These are phyloP conservation scores for Monilinia fructigena DNA, from an alignment of 2,329 filamentous ascomycete species.

Conservation along the genomic window DNA sequence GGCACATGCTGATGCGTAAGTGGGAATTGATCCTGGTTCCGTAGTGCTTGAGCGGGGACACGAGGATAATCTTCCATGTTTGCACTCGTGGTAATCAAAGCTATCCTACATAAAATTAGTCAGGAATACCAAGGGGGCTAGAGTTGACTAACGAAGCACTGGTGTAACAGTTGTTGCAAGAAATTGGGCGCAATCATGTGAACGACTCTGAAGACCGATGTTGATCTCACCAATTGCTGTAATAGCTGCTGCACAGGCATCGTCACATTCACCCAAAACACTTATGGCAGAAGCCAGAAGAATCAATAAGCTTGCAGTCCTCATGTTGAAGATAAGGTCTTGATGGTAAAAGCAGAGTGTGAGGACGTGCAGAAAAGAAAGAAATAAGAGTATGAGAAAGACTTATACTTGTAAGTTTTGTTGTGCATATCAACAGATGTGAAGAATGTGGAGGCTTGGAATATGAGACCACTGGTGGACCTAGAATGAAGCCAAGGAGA, in stretches of 20 bases:
- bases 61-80: conserved; percentile 14
- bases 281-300: conserved; percentile 9
- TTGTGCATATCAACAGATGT: conserved; percentile 6
- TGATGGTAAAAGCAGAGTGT: background rate
- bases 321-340: conserved; percentile 17
- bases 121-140: background rate
- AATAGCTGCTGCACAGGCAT: conserved; percentile 18
- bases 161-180: conserved; percentile 14
- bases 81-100: conserved; percentile 12
- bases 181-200: conserved; percentile 14
- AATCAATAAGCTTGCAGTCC: conserved; percentile 14
- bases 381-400: conserved; percentile 9
- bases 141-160: conserved; percentile 16
- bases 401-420: conserved; percentile 19
- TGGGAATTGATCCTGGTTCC: background rate
- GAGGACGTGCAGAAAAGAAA: background rate
- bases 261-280: conserved; percentile 7
- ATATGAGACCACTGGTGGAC: background rate
- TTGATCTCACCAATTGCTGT: conserved; percentile 20
- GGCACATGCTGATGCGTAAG: conserved; percentile 19
- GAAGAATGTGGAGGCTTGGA: conserved; percentile 20
- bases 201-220: conserved; percentile 14
- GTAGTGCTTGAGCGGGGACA: background rate
- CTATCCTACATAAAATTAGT: background rate
- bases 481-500: background rate